Evolutionary conservation across 2,329 filamentous ascomycete genomes (phyloP).

Genomic region (Curvularia sp.): DNA sequence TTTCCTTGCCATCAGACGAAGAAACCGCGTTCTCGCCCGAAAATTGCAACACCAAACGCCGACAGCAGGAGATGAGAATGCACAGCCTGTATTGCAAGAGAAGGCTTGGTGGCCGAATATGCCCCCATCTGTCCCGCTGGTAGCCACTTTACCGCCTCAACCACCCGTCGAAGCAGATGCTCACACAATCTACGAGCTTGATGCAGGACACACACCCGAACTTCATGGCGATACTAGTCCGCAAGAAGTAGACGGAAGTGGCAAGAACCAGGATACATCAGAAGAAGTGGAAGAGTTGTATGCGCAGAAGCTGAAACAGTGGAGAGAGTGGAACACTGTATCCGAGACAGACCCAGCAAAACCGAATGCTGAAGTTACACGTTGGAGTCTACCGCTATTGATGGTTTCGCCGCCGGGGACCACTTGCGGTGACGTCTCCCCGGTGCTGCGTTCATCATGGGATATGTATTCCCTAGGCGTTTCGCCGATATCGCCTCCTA

Average conservation of each 20-base stretch:
- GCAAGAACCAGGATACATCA: constrained; percentile 1
- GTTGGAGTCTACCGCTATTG: constrained; percentile 8
- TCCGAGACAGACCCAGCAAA: constrained; percentile 2
- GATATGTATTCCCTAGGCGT: constrained; percentile 1
- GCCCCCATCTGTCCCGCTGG: neutral
- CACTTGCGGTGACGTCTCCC: constrained; percentile 17
- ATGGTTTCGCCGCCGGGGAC: constrained; percentile 14
- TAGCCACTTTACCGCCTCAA: constrained; percentile 2
- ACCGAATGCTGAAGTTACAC: neutral
- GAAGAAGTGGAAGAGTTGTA: constrained; percentile 22
- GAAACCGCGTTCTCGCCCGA: constrained; percentile 20
- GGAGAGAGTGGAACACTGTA: constrained; percentile 19
- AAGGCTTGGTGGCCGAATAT: constrained; percentile 18
- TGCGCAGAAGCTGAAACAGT: constrained; percentile 16
- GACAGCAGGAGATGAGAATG: constrained; percentile 13
- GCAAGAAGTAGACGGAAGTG: constrained; percentile 26
- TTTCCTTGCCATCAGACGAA: constrained; percentile 31
- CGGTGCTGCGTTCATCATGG: constrained; percentile 17
- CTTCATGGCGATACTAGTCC: constrained; percentile 25
- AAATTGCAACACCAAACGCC: constrained; percentile 1
- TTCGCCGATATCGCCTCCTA: constrained; percentile 18
- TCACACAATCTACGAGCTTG: constrained; percentile 32
- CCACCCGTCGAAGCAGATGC: constrained; percentile 34
- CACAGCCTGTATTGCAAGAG: constrained; percentile 24
- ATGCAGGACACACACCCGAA: constrained; percentile 31